Base-by-base conservation (phyloP, 2,329 filamentous ascomycete species). In the Knoxdaviesia capensis region DNA sequence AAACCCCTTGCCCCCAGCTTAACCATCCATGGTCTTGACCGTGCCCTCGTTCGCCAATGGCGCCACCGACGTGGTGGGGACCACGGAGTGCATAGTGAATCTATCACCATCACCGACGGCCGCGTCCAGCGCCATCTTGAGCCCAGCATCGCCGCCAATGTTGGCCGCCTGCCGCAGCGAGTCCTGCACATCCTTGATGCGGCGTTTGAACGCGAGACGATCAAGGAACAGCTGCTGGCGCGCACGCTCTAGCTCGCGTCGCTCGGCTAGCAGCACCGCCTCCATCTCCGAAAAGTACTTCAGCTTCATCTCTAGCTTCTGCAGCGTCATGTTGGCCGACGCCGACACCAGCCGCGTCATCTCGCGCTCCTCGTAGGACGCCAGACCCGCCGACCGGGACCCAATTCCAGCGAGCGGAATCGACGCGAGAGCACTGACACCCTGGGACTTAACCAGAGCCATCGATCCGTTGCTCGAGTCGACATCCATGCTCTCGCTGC, bases 231-330 rank as follows among this genome's bases (percentile, higher is more conserved):
- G 71, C 57, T 94, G 83, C 58, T 96, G 87, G 31, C 88, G 77
- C 36, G 83, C 84, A 44, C 87, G 76, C 60, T 98, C 90, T 28
- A 98, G 69, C 59, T 98, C 90, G 46, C 87, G 75, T 45, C 88
- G 79, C 63, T 98, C 90, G 5, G 87, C 85, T 52, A 92, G 82
- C 41, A 98, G 68, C 38, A 94, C 79, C 11, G 82, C 72, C 60
- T 98, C 90, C 71, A 98, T 87, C 58, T 98, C 90, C 52, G 83
- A 80, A 61, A 98, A 98, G 57, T 96, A 93, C 54, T 85, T 79
- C 45, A 98, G 70, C 62, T 98, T 98, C 52, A 96, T 66, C 60
- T 96, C 86, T 47, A 96, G 77, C 62, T 98, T 98, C 55, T 94
- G 80, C 33, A 96, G 67, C n/a, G 84, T 88, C 8, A 93, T 70